Conservation (phyloP, 208 protist genomes). For the Phytomonas sp. region DNA sequence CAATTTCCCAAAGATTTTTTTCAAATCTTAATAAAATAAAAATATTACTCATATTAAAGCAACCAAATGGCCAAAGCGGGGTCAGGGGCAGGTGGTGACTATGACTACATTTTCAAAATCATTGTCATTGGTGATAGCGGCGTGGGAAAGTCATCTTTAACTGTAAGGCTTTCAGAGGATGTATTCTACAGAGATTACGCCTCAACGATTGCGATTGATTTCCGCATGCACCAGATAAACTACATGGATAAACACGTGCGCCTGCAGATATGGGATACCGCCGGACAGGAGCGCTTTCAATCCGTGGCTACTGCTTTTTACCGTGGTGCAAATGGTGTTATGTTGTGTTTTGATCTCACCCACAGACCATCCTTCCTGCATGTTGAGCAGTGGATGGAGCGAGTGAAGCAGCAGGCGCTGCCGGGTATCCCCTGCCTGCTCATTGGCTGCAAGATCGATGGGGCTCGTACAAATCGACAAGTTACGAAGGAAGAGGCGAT, state of each 20-base stretch:
- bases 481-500: conserved; percentile 82
- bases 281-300: conserved; percentile 89
- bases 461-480: conserved; percentile 77
- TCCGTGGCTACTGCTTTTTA: conserved; percentile 91
- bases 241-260: conserved; percentile 89
- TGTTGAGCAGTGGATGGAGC: conserved; percentile 97
- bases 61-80: conserved; percentile 6
- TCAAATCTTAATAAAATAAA: neutral
- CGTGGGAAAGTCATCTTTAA: conserved; percentile 88
- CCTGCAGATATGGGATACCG: conserved; percentile 90
- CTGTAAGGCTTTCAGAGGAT: conserved; percentile 87
- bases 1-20: neutral
- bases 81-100: conserved; percentile 59
- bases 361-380: conserved; percentile 94
- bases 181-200: conserved; percentile 88
- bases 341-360: conserved; percentile 97
- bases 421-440: conserved; percentile 92
- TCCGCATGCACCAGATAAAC: conserved; percentile 85
- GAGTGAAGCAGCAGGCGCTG: conserved; percentile 88
- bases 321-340: conserved; percentile 86
- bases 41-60: conserved; percentile 9
- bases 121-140: conserved; percentile 90
- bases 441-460: conserved; percentile 95
- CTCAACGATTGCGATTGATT: conserved; percentile 87
- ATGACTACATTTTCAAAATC: conserved; percentile 95